These are phyloP conservation scores for Stygiomarasmius scandens DNA, from an alignment of 1,284 basidiomycete genomes.

Conservation along the genomic window DNA sequence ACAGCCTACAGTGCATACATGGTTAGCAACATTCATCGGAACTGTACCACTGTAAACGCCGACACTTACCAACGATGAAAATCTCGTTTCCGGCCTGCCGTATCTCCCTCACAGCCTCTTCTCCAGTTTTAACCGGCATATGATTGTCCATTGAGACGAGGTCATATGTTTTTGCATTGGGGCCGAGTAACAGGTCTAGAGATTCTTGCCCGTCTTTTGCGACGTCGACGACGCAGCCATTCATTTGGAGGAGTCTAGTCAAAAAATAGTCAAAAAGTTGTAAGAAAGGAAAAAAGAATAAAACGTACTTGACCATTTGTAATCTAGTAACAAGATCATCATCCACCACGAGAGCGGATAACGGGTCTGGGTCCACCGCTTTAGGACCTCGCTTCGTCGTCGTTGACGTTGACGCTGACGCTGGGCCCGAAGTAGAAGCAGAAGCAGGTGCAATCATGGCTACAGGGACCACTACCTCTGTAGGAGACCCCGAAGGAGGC, in stretches of 20 bases:
- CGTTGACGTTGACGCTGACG: neutral
- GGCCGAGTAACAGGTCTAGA: constrained; percentile 43
- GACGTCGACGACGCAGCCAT: constrained; percentile 48
- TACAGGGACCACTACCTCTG: neutral
- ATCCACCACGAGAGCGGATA: constrained; percentile 35
- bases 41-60: too few species aligned
- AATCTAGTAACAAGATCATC: constrained; percentile 46
- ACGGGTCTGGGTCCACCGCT: constrained; percentile 10
- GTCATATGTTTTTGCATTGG: constrained; percentile 23
- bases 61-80: constrained; percentile 21
- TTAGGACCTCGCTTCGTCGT: neutral
- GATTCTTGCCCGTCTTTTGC: constrained; percentile 55
- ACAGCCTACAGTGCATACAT: neutral
- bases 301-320: constrained; percentile 35
- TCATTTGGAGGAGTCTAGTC: constrained; percentile 43
- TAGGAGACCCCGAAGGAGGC: neutral
- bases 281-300: neutral
- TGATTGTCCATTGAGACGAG: constrained; percentile 27
- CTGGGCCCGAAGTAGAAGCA: neutral
- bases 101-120: constrained; percentile 30
- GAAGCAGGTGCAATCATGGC: too few species aligned
- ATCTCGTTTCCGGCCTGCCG: constrained; percentile 25
- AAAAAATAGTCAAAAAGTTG: neutral
- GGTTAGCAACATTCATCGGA: neutral
- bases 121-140: constrained; percentile 33